Conservation (phyloP, 495 filamentous ascomycete species). For the Lentithecium fluviatile region DNA sequence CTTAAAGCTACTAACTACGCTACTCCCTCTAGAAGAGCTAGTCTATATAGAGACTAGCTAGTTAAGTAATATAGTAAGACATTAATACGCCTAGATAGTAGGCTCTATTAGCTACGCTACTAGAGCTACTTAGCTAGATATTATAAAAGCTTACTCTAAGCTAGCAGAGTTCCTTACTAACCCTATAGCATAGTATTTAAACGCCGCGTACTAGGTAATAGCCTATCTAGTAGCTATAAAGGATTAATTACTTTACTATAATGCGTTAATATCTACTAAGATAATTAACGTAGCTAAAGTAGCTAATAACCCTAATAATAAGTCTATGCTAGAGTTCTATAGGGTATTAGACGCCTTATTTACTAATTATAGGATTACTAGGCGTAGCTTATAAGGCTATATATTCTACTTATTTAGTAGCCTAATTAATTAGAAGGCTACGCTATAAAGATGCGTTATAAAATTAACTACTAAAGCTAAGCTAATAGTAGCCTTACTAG, state of each 20-base stretch:
- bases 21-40: neutral
- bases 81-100: neutral
- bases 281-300: neutral
- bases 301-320: neutral
- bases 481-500: neutral
- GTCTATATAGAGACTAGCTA: neutral
- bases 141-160: neutral
- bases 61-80: neutral
- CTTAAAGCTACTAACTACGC: neutral
- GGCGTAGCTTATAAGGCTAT: neutral
- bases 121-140: neutral
- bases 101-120: neutral
- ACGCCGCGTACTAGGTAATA: neutral
- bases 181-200: neutral
- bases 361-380: neutral
- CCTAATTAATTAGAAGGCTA: neutral
- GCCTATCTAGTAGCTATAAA: neutral
- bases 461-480: conserved; percentile 6
- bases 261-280: neutral
- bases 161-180: neutral
- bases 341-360: neutral
- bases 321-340: neutral
- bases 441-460: neutral
- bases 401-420: neutral
- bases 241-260: neutral